Percentiles rank a stretch among this genome's conserved stretches.
phyloP scores from a whole-genome alignment of 2,329 filamentous ascomycete genomes.

The Colletotrichum acutatum region DNA sequence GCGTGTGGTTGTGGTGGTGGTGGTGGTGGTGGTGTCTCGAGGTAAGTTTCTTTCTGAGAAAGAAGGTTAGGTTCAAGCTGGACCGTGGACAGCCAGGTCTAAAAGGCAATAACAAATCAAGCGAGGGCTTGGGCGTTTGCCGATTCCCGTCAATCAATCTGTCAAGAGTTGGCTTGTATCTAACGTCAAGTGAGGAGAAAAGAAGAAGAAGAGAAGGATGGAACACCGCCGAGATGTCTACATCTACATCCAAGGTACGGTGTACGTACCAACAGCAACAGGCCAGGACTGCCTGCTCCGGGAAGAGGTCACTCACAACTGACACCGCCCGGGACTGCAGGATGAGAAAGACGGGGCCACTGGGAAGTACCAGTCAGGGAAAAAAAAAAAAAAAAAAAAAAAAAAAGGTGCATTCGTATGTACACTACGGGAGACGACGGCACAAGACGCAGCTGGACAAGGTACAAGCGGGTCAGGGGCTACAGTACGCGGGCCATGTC shows the following conservation, averaged over 20 bases:
- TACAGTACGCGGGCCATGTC: not conserved
- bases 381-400: not conserved
- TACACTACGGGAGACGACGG: conserved; percentile 8
- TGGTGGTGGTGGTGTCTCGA: not conserved
- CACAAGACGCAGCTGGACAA: not conserved
- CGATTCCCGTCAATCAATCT: not conserved
- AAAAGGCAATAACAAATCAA: not conserved
- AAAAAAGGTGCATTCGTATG: not conserved
- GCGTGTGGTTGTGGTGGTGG: too few species aligned
- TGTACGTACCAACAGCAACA: not conserved
- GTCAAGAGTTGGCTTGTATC: not conserved
- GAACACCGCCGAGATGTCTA: not conserved
- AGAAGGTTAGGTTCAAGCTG: not conserved
- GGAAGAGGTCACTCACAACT: conserved; percentile 4
- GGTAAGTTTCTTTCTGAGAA: not conserved
- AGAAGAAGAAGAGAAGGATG: not conserved
- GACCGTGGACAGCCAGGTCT: not conserved
- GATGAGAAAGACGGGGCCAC: not conserved
- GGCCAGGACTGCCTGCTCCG: not conserved
- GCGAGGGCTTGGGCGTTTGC: not conserved
- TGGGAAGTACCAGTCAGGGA: not conserved
- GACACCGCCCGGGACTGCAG: not conserved
- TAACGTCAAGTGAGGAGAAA: not conserved
- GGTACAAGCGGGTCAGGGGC: conserved; percentile 2
- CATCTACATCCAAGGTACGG: not conserved